These are phyloP conservation scores for Populus ilicifolia DNA, from an alignment of 345 rosid genomes.

Conservation along the genomic window DNA sequence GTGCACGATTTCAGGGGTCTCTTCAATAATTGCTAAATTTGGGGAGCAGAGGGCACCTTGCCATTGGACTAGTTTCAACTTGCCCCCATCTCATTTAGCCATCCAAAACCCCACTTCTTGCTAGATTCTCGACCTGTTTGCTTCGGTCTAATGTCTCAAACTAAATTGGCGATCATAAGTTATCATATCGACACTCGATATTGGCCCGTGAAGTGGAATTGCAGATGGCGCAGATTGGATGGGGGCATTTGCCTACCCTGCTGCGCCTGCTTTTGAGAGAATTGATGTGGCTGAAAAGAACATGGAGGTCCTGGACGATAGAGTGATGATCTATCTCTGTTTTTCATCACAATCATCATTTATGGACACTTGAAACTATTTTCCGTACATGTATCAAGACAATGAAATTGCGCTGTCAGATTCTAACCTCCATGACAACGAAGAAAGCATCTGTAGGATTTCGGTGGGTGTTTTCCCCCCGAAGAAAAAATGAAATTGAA, in stretches of 20 bases:
- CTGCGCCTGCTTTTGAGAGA: neutral
- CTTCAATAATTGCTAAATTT: neutral
- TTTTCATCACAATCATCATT: neutral
- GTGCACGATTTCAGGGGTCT: conserved; percentile 49
- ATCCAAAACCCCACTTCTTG: neutral
- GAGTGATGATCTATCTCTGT: neutral
- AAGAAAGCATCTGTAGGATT: too few species aligned
- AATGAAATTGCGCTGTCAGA: neutral
- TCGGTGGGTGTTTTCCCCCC: too few species aligned
- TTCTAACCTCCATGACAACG: neutral
- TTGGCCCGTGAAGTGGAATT: neutral
- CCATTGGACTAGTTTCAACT: neutral
- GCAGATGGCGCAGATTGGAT: neutral
- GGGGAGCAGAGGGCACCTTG: neutral
- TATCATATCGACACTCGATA: too few species aligned
- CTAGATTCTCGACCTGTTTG: neutral
- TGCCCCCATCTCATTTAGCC: neutral
- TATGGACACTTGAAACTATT: neutral
- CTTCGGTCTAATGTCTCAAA: neutral
- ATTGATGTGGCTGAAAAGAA: neutral
- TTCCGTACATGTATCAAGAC: neutral
- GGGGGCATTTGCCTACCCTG: neutral
- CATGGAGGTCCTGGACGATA: neutral
- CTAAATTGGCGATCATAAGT: neutral
- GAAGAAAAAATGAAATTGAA: too few species aligned